phyloP scores from a whole-genome alignment of 1,284 basidiomycete species.

The Abortiporus biennis region DNA sequence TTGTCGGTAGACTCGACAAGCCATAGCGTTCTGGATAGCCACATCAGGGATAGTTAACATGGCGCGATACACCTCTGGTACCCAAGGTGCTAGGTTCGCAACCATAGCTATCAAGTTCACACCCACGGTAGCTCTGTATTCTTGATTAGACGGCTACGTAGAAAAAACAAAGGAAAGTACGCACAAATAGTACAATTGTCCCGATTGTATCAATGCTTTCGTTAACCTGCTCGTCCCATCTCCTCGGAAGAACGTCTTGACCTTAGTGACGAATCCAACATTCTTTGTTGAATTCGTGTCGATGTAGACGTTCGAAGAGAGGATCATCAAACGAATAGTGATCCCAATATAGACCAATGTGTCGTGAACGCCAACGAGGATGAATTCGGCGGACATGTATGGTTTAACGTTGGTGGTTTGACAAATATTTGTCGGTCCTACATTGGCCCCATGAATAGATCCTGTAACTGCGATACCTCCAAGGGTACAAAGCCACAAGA shows the following conservation, averaged over 20 bases:
- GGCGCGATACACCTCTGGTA: slow-evolving; percentile 3
- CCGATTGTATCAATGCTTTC: neutral
- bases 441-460: neutral
- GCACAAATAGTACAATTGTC: neutral
- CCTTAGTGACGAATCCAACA: too few species aligned
- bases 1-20: slow-evolving; percentile 5
- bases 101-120: slow-evolving; percentile 2
- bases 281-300: too few species aligned
- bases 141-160: too few species aligned
- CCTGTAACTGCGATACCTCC: neutral
- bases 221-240: neutral
- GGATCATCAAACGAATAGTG: neutral
- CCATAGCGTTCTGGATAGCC: slow-evolving; percentile 6
- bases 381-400: slow-evolving; percentile 1
- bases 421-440: neutral
- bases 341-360: neutral
- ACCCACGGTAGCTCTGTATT: slow-evolving; percentile 6
- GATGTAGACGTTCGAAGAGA: neutral
- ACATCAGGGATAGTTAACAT: slow-evolving; percentile 5
- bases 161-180: too few species aligned
- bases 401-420: slow-evolving; percentile 2
- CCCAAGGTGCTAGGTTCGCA: slow-evolving; percentile 1
- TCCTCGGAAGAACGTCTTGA: neutral
- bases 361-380: slow-evolving; percentile 1
- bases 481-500: slow-evolving; percentile 2